Percentiles rank a stretch among this genome's conserved stretches.
Conservation (phyloP, 495 filamentous ascomycete species). For the Penicillium longicatenatum region DNA sequence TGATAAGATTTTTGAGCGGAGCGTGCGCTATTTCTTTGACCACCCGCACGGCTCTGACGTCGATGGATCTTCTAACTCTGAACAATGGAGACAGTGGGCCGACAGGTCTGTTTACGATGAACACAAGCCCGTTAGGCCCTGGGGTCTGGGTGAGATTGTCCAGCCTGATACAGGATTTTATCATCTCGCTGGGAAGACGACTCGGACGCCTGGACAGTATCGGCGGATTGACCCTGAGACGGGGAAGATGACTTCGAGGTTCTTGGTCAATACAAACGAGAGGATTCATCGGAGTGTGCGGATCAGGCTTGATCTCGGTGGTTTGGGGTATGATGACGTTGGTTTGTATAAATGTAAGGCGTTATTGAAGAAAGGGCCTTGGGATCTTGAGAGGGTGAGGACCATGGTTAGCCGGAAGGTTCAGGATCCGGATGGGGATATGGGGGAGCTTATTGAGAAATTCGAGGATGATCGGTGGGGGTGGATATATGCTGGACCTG, state of each 20-base stretch:
- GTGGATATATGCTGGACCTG: constrained; percentile 51
- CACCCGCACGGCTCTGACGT: constrained; percentile 13
- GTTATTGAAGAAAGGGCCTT: constrained; percentile 39
- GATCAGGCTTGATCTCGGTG: constrained; percentile 53
- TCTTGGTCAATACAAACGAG: constrained; percentile 62
- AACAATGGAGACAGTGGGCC: constrained; percentile 43
- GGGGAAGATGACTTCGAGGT: constrained; percentile 37
- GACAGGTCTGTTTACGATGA: constrained; percentile 45
- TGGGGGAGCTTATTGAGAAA: constrained; percentile 25
- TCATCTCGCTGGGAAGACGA: constrained; percentile 50
- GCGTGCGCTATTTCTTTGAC: constrained; percentile 46
- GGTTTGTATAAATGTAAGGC: constrained; percentile 55
- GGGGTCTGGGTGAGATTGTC: constrained; percentile 58
- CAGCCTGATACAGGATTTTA: constrained; percentile 51
- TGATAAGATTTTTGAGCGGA: constrained; percentile 50
- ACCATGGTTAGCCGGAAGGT: constrained; percentile 3
- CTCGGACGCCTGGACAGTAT: constrained; percentile 61
- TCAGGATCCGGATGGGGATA: constrained; percentile 8
- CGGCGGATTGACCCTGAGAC: constrained; percentile 53
- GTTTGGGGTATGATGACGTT: constrained; percentile 58
- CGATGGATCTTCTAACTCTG: constrained; percentile 13
- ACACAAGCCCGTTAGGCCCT: constrained; percentile 55
- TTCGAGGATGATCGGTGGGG: constrained; percentile 42
- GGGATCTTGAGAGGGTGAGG: constrained; percentile 27
- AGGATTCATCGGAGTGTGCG: constrained; percentile 64